Base-by-base conservation (phyloP, 768 basidiomycete species). In the Sporobolomyces phaffii region DNA sequence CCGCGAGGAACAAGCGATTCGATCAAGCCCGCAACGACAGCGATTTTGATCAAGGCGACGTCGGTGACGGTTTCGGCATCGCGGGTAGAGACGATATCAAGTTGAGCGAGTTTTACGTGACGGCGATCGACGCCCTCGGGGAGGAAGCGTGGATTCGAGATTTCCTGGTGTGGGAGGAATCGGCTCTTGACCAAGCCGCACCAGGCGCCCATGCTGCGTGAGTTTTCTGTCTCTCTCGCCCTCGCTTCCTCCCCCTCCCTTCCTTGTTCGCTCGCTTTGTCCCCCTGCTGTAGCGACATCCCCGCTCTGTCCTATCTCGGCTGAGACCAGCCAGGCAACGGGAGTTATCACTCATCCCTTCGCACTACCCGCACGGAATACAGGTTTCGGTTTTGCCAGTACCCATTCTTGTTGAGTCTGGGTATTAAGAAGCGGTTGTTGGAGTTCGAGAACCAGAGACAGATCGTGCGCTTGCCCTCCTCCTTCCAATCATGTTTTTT, bases 401-500 rank as follows among this genome's bases (percentile, higher is more conserved):
- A 73, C 47, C 72, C 72, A 3, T 73, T 73, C 62, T 28, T 70
- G 40, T 18, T 73, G 15, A 62, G 53, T 13, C 48, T 73, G 18
- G 72, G 72, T 17, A 60, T 53, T 7, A 73, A 73, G 64, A 49
- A 68, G 7, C n/a, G 36, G 2, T 44, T 73, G 15, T 28, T 73
- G 15, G 59, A 52, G 1, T 71, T 29, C 11, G 72, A 73, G 20
- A 64, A 54, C 10, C 59, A 63, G 36, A 50, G 69, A 0, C 63
- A 71, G 36, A 73, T 73, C 69, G 65, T 68, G 9, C 9, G 48
- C 38, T 1, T 22, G 24, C 9, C 24, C 20, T 24, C n/a, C 17
- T 26, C 5, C 17, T n/a, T 36, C 7, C 34, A 20, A 22, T n/a
- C 52, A 40, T n/a, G 10, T 11, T 22, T 36, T 33, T n/a, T n/a